phyloP scores from a whole-genome alignment of 2,329 filamentous ascomycete genomes.

The Penicillium brevicompactum region DNA sequence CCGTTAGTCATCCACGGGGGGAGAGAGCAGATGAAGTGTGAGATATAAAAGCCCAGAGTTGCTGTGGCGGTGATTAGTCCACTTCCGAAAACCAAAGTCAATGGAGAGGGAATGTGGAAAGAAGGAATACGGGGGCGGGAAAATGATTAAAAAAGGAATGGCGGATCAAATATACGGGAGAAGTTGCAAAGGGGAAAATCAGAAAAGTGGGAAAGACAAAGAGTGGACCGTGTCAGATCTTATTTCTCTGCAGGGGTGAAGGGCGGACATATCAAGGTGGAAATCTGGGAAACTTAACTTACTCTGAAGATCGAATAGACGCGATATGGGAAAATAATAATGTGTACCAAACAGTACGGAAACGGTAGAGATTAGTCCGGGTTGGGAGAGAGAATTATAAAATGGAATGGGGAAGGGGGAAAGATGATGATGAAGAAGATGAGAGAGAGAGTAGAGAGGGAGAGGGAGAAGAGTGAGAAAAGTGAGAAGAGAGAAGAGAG shows the following conservation, averaged over 20 bases:
- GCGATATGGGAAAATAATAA: background rate
- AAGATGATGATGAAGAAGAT: background rate
- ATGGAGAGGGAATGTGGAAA: conserved; percentile 19
- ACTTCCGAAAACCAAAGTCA: conserved; percentile 1
- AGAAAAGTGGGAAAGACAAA: conserved; percentile 22
- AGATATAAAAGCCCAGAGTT: conserved; percentile 14
- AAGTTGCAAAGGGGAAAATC: conserved; percentile 11
- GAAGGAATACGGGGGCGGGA: conserved; percentile 12
- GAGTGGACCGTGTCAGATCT: conserved; percentile 27
- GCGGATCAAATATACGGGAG: conserved; percentile 13
- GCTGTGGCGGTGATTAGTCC: conserved; percentile 18
- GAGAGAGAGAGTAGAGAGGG: conserved; percentile 10
- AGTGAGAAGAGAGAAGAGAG: conserved; percentile 12
- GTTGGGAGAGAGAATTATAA: conserved; percentile 1
- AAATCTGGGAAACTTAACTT: conserved; percentile 8
- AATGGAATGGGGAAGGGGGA: conserved; percentile 5
- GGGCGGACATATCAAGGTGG: conserved; percentile 22
- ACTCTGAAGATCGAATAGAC: conserved; percentile 4
- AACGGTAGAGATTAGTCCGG: no score
- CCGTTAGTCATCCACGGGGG: conserved; percentile 38
- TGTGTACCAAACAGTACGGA: no score
- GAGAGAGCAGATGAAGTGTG: conserved; percentile 11
- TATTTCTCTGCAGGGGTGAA: conserved; percentile 28
- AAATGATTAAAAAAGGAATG: conserved; percentile 26
- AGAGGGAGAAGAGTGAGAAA: no score